Percentiles rank a stretch among this genome's conserved stretches.
Evolutionary conservation across 176 grass and related monocot species (phyloP).

Genomic region (bread wheat (Triticum aestivum)): DNA sequence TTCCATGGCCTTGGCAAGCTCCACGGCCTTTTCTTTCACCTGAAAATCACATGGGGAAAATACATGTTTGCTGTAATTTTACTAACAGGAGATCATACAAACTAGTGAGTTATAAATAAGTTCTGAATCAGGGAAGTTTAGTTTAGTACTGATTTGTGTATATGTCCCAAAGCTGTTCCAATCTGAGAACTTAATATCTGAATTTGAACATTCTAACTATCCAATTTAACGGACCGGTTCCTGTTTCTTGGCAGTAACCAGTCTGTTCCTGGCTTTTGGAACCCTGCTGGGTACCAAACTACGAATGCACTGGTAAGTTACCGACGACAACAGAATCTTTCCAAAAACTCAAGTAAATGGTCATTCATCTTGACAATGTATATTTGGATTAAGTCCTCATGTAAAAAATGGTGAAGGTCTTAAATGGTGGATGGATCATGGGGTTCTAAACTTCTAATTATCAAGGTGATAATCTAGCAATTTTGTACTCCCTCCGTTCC

Average conservation of each 20-base stretch:
- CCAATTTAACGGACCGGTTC: background rate
- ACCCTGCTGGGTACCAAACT: background rate
- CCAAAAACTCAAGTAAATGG: background rate
- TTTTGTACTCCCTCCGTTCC: background rate
- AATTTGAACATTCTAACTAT: background rate
- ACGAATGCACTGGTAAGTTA: background rate
- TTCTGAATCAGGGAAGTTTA: background rate
- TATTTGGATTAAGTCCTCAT: background rate
- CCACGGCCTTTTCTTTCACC: conserved; percentile 76
- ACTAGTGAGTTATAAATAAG: background rate
- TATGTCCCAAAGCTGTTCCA: background rate
- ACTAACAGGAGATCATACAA: background rate
- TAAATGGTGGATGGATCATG: too few relatives aligned
- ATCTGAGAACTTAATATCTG: background rate
- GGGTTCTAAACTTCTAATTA: background rate
- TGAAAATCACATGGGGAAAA: conserved; percentile 19
- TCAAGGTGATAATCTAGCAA: background rate
- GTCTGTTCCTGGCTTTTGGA: background rate
- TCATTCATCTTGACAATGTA: background rate
- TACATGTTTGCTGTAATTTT: background rate
- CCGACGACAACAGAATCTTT: background rate
- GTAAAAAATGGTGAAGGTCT: background rate
- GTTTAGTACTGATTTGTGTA: background rate
- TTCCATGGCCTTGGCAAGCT: conserved; percentile 78
- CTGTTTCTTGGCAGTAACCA: background rate